phyloP scores from a whole-genome alignment of 805 yeast genomes.

The Zygoascus biomembranicola region DNA sequence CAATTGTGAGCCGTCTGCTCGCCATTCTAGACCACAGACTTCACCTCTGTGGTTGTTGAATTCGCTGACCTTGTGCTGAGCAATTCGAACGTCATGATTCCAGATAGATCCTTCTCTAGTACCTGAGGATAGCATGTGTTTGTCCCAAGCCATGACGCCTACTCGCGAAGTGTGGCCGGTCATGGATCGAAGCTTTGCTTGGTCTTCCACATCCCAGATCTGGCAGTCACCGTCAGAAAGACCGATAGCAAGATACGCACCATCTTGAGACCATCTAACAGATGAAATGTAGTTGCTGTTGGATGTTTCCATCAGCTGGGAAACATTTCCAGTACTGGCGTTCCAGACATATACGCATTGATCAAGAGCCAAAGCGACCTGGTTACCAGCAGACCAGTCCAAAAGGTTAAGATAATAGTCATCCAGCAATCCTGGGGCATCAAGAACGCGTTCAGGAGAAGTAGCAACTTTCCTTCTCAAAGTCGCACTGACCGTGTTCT shows the following conservation, averaged over 20 bases:
- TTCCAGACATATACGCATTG: conserved; percentile 86
- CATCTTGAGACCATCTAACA: conserved; percentile 86
- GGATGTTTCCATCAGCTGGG: conserved; percentile 46
- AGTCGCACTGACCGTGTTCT: conserved; percentile 26
- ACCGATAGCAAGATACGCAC: conserved; percentile 78
- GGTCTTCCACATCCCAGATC: conserved; percentile 86
- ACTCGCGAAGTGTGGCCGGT: conserved; percentile 66
- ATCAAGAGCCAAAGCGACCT: conserved; percentile 82
- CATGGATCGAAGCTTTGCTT: conserved; percentile 70
- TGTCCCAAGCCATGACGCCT: conserved; percentile 79
- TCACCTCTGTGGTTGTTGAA: conserved; percentile 73
- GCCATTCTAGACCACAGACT: conserved; percentile 86
- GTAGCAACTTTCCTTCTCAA: conserved; percentile 58
- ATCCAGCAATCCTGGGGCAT: conserved; percentile 91
- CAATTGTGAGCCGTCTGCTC: conserved; percentile 72
- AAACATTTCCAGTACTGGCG: conserved; percentile 73
- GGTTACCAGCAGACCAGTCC: conserved; percentile 79
- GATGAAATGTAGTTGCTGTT: conserved; percentile 51
- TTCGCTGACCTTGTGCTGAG: conserved; percentile 59
- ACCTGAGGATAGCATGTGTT: conserved; percentile 77
- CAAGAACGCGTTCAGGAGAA: conserved; percentile 86
- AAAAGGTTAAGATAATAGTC: conserved; percentile 84
- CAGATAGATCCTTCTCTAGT: conserved; percentile 75
- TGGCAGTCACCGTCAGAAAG: conserved; percentile 76
- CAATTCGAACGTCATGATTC: conserved; percentile 84